A percentile compares a stretch with the other conserved stretches of the same genome.
phyloP scores from a whole-genome alignment of 495 filamentous ascomycete species.

The Collariella sp. region DNA sequence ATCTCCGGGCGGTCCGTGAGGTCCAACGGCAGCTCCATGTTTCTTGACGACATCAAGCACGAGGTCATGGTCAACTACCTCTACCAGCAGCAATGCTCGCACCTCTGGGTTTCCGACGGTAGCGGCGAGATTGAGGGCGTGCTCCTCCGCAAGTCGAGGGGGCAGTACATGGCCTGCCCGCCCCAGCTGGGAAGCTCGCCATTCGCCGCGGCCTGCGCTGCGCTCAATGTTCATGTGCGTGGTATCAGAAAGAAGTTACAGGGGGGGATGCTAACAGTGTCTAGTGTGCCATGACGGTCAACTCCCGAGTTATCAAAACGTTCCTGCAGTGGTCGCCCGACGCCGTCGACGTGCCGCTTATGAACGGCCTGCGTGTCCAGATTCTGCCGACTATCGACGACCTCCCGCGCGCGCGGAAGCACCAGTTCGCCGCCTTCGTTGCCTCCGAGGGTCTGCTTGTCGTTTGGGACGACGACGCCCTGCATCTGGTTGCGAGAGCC shows the following conservation, averaged over 20 bases:
- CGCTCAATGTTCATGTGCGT: constrained; percentile 59
- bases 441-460: constrained; percentile 57
- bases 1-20: constrained; percentile 37
- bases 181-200: constrained; percentile 47
- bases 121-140: constrained; percentile 62
- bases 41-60: constrained; percentile 69
- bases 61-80: constrained; percentile 79
- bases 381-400: constrained; percentile 63
- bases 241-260: background rate
- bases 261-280: constrained; percentile 4
- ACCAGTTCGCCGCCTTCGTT: constrained; percentile 71
- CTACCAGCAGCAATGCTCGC: constrained; percentile 65
- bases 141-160: constrained; percentile 55
- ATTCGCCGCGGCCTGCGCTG: constrained; percentile 53
- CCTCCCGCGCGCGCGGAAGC: constrained; percentile 56
- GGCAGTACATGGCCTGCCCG: constrained; percentile 62
- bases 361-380: constrained; percentile 65
- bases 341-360: constrained; percentile 62
- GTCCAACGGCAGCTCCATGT: constrained; percentile 46
- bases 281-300: constrained; percentile 71
- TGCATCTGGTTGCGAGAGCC: constrained; percentile 56
- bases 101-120: constrained; percentile 61
- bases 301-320: constrained; percentile 65
- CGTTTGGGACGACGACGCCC: constrained; percentile 70
- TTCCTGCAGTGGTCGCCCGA: constrained; percentile 64